Percentiles rank a stretch among this genome's conserved stretches.
Conservation (phyloP, 2,329 filamentous ascomycete species). For the Triangularia verruculosa region DNA sequence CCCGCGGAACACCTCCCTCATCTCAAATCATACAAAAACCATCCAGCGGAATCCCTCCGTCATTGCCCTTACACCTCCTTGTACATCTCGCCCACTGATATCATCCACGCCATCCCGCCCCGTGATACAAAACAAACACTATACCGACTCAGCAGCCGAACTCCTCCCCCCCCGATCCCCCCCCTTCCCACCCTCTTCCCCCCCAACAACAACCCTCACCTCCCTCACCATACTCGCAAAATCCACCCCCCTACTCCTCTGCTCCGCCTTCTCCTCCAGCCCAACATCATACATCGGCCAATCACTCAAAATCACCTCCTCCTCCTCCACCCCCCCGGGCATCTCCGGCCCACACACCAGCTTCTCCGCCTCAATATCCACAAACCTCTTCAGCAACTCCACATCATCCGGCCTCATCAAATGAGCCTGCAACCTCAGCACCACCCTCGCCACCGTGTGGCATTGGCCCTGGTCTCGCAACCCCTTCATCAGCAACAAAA, state of each 20-base stretch:
- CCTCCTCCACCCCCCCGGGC: constrained; percentile 16
- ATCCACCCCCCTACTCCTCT: constrained; percentile 12
- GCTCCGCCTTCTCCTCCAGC: constrained; percentile 19
- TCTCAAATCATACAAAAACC: not conserved
- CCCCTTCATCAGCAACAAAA: constrained; percentile 26
- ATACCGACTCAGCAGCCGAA: not conserved
- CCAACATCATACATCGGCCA: constrained; percentile 25
- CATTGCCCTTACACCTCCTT: not conserved
- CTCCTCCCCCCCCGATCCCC: not conserved
- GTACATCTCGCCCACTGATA: not conserved
- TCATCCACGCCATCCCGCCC: not conserved
- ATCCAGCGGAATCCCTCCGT: not conserved
- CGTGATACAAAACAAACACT: not conserved
- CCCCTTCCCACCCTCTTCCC: not conserved
- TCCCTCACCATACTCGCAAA: constrained; percentile 13
- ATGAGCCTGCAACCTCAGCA: constrained; percentile 22
- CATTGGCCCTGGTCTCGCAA: constrained; percentile 22
- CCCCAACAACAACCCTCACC: constrained; percentile 7
- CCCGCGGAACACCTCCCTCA: not conserved
- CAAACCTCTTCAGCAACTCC: constrained; percentile 19
- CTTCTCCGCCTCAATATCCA: constrained; percentile 20
- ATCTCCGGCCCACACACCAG: constrained; percentile 18
- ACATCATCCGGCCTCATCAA: constrained; percentile 24
- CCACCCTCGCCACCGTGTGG: constrained; percentile 19
- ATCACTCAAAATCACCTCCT: constrained; percentile 19